Percentiles rank a stretch among this genome's conserved stretches.
These are phyloP conservation scores for Teratosphaeria zuluensis DNA, from an alignment of 2,329 filamentous ascomycete genomes.

Conservation along the genomic window DNA sequence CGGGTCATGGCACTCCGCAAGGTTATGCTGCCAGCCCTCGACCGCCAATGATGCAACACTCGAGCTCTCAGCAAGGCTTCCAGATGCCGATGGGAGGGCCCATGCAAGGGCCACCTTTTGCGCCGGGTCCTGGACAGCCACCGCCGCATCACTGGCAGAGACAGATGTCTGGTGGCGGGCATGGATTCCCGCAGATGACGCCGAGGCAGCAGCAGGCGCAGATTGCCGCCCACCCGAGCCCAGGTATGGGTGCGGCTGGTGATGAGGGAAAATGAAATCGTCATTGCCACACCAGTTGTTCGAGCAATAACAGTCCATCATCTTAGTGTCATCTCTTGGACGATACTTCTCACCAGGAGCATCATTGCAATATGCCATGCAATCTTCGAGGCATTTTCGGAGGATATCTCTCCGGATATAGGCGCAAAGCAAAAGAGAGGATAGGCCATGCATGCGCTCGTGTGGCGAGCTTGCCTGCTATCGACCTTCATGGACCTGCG, in stretches of 20 bases:
- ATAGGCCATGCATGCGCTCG: background rate
- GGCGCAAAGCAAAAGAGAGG: background rate
- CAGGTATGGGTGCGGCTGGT: conserved; percentile 12
- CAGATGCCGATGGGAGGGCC: conserved; percentile 7
- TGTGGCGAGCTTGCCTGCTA: background rate
- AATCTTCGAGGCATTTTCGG: background rate
- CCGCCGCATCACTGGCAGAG: conserved; percentile 21
- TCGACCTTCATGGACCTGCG: background rate
- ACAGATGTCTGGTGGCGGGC: conserved; percentile 17
- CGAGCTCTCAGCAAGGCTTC: conserved; percentile 85
- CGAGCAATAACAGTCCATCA: too few species aligned
- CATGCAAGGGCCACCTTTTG: conserved; percentile 5
- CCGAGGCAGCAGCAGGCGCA: conserved; percentile 23
- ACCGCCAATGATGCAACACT: conserved; percentile 84
- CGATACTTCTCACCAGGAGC: background rate
- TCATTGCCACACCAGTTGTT: too few species aligned
- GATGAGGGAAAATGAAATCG: background rate
- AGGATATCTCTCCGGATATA: background rate
- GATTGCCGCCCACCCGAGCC: conserved; percentile 20
- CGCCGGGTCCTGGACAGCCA: conserved; percentile 3
- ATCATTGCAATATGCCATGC: background rate
- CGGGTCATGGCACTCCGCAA: conserved; percentile 33
- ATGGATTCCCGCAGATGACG: conserved; percentile 24
- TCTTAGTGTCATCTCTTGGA: too few species aligned
- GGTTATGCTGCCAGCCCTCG: conserved; percentile 79